A percentile compares a stretch with the other conserved stretches of the same genome.
Conservation (phyloP, 2,329 filamentous ascomycete genomes). For the Diplodia seriata region DNA sequence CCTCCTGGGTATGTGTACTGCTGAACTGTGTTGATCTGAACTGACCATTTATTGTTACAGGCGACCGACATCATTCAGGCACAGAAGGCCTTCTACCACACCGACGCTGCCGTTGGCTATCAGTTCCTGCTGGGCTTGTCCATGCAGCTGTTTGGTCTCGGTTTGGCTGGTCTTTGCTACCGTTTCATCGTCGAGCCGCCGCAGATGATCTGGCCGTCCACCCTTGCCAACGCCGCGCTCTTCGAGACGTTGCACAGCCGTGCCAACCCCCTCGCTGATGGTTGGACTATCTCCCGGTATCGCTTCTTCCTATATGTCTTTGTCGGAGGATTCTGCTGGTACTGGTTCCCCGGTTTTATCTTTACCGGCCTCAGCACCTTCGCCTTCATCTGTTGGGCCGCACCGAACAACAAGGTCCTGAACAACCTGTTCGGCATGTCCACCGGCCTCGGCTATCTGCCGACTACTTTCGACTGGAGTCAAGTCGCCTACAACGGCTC, state of each 20-base stretch:
- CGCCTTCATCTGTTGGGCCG: slow-evolving; percentile 41
- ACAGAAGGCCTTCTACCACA: slow-evolving; percentile 69
- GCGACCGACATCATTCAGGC: slow-evolving; percentile 41
- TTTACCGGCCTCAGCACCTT: slow-evolving; percentile 38
- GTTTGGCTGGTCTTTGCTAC: slow-evolving; percentile 38
- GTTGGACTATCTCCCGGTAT: slow-evolving; percentile 39
- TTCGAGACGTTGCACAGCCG: slow-evolving; percentile 41
- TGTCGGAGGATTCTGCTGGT: slow-evolving; percentile 38
- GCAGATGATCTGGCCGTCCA: slow-evolving; percentile 40
- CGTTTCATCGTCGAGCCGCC: slow-evolving; percentile 41
- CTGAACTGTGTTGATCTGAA: background rate
- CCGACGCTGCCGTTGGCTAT: slow-evolving; percentile 70
- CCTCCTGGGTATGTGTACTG: slow-evolving; percentile 61
- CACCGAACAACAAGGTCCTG: slow-evolving; percentile 39
- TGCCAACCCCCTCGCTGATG: slow-evolving; percentile 45
- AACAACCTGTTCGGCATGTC: slow-evolving; percentile 42
- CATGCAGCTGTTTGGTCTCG: slow-evolving; percentile 65
- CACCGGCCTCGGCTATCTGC: slow-evolving; percentile 39
- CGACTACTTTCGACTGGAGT: slow-evolving; percentile 42
- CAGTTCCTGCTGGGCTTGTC: slow-evolving; percentile 71
- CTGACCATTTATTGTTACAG: background rate
- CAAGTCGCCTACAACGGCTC: slow-evolving; percentile 35
- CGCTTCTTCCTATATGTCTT: slow-evolving; percentile 39
- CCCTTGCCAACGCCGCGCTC: slow-evolving; percentile 38
- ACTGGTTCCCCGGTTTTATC: slow-evolving; percentile 41